Percentiles rank a stretch among this genome's conserved stretches.
These are phyloP conservation scores for Phytophthora kernoviae DNA, from an alignment of 352 stramenopile species.

Conservation along the genomic window DNA sequence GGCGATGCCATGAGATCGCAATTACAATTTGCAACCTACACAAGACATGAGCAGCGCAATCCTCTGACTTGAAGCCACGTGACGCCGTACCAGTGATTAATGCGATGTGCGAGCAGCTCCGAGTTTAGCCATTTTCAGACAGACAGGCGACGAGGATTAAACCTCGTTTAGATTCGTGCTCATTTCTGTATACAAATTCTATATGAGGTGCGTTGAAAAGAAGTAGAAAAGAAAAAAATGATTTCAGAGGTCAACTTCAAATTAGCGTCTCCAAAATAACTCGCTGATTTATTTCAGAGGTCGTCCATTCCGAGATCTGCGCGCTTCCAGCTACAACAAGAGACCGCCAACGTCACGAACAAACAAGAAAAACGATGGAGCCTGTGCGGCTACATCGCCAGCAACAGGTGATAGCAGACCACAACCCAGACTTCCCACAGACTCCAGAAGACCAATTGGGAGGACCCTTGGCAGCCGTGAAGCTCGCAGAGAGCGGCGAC, in stretches of 20 bases:
- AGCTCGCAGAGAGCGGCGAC: slow-evolving; percentile 51
- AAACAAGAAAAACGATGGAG: slow-evolving; percentile 23
- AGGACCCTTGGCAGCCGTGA: slow-evolving; percentile 32
- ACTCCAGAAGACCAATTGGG: slow-evolving; percentile 25
- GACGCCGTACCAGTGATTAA: neutral
- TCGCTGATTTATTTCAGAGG: slow-evolving; percentile 13
- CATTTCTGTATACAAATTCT: no score
- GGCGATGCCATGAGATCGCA: neutral
- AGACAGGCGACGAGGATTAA: no score
- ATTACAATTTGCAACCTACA: neutral
- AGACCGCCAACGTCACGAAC: neutral
- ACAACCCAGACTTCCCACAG: slow-evolving; percentile 6
- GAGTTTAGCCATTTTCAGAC: neutral
- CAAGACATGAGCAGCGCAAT: neutral
- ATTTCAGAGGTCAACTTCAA: slow-evolving; percentile 14
- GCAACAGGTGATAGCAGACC: slow-evolving; percentile 25
- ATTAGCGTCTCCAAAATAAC: neutral
- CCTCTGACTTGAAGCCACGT: neutral
- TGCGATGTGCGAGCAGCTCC: neutral
- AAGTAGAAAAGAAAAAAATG: no score
- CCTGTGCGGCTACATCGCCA: slow-evolving; percentile 33
- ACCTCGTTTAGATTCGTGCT: no score
- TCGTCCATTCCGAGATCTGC: slow-evolving; percentile 33
- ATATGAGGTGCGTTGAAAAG: no score
- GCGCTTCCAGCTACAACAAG: slow-evolving; percentile 2